These are phyloP conservation scores for Fusarium concolor DNA, from an alignment of 2,329 filamentous ascomycete genomes.

Conservation along the genomic window DNA sequence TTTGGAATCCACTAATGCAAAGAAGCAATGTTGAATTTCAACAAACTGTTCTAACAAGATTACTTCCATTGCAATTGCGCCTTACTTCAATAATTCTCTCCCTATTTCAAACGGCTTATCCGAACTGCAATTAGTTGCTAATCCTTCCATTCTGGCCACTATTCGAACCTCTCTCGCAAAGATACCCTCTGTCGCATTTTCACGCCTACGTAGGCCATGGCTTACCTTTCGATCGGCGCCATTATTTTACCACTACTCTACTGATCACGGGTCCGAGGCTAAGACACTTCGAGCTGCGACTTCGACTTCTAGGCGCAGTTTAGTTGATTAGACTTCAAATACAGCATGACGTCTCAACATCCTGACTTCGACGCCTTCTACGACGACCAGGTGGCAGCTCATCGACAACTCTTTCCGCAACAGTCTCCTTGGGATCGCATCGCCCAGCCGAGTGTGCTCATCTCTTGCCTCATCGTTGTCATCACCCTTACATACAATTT, in stretches of 20 bases:
- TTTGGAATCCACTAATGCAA: slow-evolving; percentile 33
- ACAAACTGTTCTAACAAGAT: slow-evolving; percentile 25
- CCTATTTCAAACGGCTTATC: background rate
- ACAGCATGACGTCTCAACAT: slow-evolving; percentile 52
- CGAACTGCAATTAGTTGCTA: background rate
- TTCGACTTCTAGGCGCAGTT: slow-evolving; percentile 19
- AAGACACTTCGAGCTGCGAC: slow-evolving; percentile 32
- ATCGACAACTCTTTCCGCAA: slow-evolving; percentile 47
- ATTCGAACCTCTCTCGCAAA: background rate
- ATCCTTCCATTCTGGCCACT: background rate
- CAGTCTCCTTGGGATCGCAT: slow-evolving; percentile 49
- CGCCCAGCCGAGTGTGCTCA: slow-evolving; percentile 51
- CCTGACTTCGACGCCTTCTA: slow-evolving; percentile 51
- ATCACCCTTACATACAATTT: slow-evolving; percentile 51
- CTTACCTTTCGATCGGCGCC: slow-evolving; percentile 40
- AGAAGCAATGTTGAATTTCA: slow-evolving; percentile 21
- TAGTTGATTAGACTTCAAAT: slow-evolving; percentile 10
- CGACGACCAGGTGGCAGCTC: slow-evolving; percentile 51
- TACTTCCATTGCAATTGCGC: background rate
- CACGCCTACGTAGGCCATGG: slow-evolving; percentile 41
- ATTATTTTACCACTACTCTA: slow-evolving; percentile 37
- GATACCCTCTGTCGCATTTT: slow-evolving; percentile 7
- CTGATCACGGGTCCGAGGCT: slow-evolving; percentile 45
- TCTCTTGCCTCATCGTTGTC: slow-evolving; percentile 51
- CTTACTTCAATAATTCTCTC: slow-evolving; percentile 2